These are phyloP conservation scores for Cubamyces lactineus DNA, from an alignment of 768 basidiomycete genomes.

Conservation along the genomic window DNA sequence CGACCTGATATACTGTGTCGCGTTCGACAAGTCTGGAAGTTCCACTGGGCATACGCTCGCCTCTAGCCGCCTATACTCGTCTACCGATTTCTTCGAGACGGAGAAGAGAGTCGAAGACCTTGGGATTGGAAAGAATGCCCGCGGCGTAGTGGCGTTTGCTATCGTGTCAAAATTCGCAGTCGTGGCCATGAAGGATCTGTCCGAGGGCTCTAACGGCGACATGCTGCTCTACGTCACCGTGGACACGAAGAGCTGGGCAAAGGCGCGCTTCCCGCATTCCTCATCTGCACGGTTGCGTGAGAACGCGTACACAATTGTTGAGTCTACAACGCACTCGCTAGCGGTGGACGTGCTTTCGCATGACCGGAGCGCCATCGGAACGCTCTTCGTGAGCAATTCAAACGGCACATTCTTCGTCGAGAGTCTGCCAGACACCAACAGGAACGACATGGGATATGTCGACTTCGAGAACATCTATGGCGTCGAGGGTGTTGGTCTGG, in stretches of 20 bases:
- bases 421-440: slow-evolving; percentile 89
- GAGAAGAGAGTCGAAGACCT: slow-evolving; percentile 78
- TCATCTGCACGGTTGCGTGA: slow-evolving; percentile 77
- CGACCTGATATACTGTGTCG: slow-evolving; percentile 89
- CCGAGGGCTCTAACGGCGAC: slow-evolving; percentile 58
- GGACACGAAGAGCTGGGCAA: slow-evolving; percentile 83
- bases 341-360: slow-evolving; percentile 91
- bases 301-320: slow-evolving; percentile 96
- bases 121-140: slow-evolving; percentile 82
- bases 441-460: slow-evolving; percentile 86
- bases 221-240: slow-evolving; percentile 87
- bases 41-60: slow-evolving; percentile 50
- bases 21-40: slow-evolving; percentile 64
- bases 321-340: slow-evolving; percentile 90
- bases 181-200: slow-evolving; percentile 80
- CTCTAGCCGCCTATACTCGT: slow-evolving; percentile 77
- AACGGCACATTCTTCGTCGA: slow-evolving; percentile 96
- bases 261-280: slow-evolving; percentile 92
- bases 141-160: slow-evolving; percentile 90
- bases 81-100: slow-evolving; percentile 78
- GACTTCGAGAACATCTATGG: slow-evolving; percentile 91
- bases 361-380: slow-evolving; percentile 69
- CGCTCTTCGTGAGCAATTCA: slow-evolving; percentile 93
- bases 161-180: slow-evolving; percentile 93
- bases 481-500: slow-evolving; percentile 87